These are phyloP conservation scores for Evansstolkia leycettana DNA, from an alignment of 495 filamentous ascomycete genomes.

Conservation along the genomic window DNA sequence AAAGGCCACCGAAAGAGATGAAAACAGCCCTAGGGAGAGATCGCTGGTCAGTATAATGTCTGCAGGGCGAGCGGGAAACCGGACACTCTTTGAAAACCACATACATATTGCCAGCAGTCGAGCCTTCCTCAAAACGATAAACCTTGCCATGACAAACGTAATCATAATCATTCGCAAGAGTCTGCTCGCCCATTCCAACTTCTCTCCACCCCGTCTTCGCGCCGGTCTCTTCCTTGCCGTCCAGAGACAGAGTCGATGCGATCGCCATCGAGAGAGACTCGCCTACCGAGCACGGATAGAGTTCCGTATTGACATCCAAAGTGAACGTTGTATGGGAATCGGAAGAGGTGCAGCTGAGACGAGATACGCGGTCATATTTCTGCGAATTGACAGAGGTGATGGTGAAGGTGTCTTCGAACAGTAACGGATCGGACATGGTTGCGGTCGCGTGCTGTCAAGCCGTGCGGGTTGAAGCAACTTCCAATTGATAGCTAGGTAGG, in stretches of 20 bases:
- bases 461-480: too few relatives aligned
- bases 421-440: conserved; percentile 63
- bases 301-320: conserved; percentile 89
- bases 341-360: conserved; percentile 57
- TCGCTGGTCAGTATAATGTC: neutral
- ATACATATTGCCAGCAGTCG: conserved; percentile 72
- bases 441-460: conserved; percentile 6
- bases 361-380: conserved; percentile 92
- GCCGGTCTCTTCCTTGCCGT: conserved; percentile 57
- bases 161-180: conserved; percentile 83
- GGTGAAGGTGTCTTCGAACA: conserved; percentile 87
- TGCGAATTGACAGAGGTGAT: conserved; percentile 62
- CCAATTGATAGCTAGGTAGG: too few relatives aligned
- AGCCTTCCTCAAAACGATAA: conserved; percentile 87
- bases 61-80: neutral
- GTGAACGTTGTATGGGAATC: conserved; percentile 61
- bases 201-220: conserved; percentile 69
- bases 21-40: conserved; percentile 67
- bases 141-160: conserved; percentile 98
- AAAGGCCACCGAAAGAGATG: conserved; percentile 79
- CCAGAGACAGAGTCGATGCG: conserved; percentile 71
- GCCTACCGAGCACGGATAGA: conserved; percentile 63
- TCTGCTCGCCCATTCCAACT: conserved; percentile 55
- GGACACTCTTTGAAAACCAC: conserved; percentile 16
- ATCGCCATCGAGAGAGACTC: conserved; percentile 69